Conservation (phyloP, 306 rosid species). For the Medicago lupulina region DNA sequence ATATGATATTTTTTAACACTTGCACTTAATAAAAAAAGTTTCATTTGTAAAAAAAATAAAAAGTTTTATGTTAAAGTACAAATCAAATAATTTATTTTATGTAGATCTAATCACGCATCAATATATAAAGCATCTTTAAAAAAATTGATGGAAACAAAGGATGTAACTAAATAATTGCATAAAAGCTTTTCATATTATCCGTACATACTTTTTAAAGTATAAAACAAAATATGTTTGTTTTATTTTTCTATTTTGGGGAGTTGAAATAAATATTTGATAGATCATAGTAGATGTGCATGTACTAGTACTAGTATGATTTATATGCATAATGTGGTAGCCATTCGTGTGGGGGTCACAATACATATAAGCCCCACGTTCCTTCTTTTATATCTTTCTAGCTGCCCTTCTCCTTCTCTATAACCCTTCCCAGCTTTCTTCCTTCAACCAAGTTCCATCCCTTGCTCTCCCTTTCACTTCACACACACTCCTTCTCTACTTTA, state of each 20-base stretch:
- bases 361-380: slow-evolving; percentile 54
- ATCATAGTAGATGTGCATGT: slow-evolving; percentile 34
- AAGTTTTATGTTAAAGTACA: too few relatives aligned
- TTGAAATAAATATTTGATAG: slow-evolving; percentile 1
- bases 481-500: neutral
- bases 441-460: neutral
- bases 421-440: neutral
- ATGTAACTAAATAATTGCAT: too few relatives aligned
- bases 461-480: neutral
- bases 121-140: too few relatives aligned
- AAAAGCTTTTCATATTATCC: neutral
- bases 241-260: neutral
- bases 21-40: too few relatives aligned
- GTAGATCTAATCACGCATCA: neutral
- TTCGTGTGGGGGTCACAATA: slow-evolving; percentile 52
- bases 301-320: neutral
- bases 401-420: slow-evolving; percentile 25
- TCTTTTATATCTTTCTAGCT: slow-evolving; percentile 31
- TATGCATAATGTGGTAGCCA: slow-evolving; percentile 38
- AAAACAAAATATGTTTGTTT: neutral
- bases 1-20: too few relatives aligned
- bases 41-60: too few relatives aligned
- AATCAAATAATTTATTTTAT: too few relatives aligned
- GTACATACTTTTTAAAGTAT: neutral
- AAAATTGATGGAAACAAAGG: too few relatives aligned